Evolutionary conservation across 2,329 filamentous ascomycete genomes (phyloP).

Genomic region (Aspergillus calidoustus): DNA sequence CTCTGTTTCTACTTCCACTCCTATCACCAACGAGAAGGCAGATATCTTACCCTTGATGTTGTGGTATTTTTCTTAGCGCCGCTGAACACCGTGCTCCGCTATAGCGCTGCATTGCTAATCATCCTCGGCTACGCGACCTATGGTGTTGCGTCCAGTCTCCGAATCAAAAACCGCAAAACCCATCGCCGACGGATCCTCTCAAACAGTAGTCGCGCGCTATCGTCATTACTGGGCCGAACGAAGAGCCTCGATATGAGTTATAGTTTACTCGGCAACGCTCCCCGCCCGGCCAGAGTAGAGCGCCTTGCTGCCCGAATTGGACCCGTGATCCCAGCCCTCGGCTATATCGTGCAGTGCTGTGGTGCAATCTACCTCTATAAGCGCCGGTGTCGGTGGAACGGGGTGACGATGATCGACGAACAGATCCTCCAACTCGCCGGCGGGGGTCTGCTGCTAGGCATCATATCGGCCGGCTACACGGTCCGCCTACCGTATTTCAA

Average conservation of each 20-base stretch:
- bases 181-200: not conserved
- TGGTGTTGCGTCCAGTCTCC: not conserved
- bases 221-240: no score
- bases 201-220: not conserved
- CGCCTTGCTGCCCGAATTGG: not conserved
- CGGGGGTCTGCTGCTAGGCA: not conserved
- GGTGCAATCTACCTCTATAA: not conserved
- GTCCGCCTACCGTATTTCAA: not conserved
- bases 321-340: not conserved
- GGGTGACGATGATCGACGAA: not conserved
- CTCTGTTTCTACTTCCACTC: constrained; percentile 1
- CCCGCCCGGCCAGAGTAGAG: not conserved
- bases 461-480: not conserved
- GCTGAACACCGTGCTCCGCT: not conserved
- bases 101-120: not conserved
- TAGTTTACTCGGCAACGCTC: not conserved
- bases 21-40: not conserved
- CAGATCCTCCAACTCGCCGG: constrained; percentile 1
- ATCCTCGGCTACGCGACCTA: not conserved
- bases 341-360: not conserved
- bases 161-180: not conserved
- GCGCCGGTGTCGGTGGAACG: not conserved
- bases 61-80: not conserved
- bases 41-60: not conserved
- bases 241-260: no score